These are phyloP conservation scores for Epichloe gansuensis DNA, from an alignment of 2,329 filamentous ascomycete species.

Conservation along the genomic window DNA sequence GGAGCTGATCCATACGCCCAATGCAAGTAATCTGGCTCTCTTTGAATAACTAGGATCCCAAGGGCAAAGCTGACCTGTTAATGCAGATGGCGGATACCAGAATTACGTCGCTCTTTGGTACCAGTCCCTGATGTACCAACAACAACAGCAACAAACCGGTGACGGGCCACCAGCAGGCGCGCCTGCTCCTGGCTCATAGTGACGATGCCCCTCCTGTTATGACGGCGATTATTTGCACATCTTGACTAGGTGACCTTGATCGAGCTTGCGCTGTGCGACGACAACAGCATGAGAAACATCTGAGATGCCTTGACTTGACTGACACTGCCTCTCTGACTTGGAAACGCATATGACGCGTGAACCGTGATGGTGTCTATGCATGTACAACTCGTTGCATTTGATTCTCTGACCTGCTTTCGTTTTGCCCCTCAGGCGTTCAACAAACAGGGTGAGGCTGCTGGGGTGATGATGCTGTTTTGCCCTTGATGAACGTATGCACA, in stretches of 20 bases:
- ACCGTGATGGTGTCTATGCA: conserved; percentile 18
- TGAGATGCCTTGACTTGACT: conserved; percentile 24
- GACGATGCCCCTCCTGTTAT: conserved; percentile 12
- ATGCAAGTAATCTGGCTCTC: conserved; percentile 36
- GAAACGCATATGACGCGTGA: conserved; percentile 12
- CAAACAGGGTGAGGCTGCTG: background rate
- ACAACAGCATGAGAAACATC: conserved; percentile 7
- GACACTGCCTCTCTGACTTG: conserved; percentile 17
- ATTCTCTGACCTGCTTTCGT: conserved; percentile 4
- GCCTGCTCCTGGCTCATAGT: conserved; percentile 25
- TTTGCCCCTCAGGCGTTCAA: background rate
- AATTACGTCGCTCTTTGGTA: conserved; percentile 75
- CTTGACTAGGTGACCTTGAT: conserved; percentile 24
- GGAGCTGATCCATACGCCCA: conserved; percentile 61
- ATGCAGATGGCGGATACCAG: conserved; percentile 64
- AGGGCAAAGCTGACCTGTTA: conserved; percentile 10
- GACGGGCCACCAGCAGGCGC: conserved; percentile 24
- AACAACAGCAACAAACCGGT: conserved; percentile 26
- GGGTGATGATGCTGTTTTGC: background rate
- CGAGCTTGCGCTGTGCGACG: conserved; percentile 11
- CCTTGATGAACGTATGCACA: conserved; percentile 3
- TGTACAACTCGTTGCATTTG: conserved; percentile 18
- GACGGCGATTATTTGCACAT: conserved; percentile 7
- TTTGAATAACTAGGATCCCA: background rate
- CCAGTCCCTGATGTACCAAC: conserved; percentile 45